Evolutionary conservation across 495 filamentous ascomycete species (phyloP), one percentile per base, ranked within the genome.

Genomic region (Halenospora varia): DNA sequence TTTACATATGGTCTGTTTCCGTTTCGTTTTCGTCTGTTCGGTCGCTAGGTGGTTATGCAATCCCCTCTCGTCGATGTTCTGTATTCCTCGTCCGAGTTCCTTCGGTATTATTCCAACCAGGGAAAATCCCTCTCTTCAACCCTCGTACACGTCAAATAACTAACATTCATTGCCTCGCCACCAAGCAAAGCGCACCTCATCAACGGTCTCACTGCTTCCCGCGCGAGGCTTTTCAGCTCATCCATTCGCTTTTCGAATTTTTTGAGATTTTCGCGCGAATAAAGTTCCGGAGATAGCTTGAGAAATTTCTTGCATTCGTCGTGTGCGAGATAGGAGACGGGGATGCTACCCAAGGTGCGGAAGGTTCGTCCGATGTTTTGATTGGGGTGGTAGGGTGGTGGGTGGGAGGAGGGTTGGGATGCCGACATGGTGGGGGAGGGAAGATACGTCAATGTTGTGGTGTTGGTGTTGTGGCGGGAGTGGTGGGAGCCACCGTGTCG

Each of bases 281-380:
- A 82, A 77, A 92, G 59, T 8, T 87, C 89, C 24, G 74, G 88
- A 59, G 73, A 83, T 18, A 91, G 72, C 63, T 92, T 92, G 25
- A 96, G 77, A 55, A 96, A 96, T 23, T 83, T 82, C 70, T 96
- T 96, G 61, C 92, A 83, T 61, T 96, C 91, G 62, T 95, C 91
- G 65, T 92, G 90, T 1, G 77, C 66, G 0, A 96, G 82, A 66
- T 96, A 96, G 4, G 78, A 75, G 20, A 77, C 70, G 0, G 79
- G 72, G 0, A 78, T 78, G 0, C 80, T 78, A 17, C 87, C 87
- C 15, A 96, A 77, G 11, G 86, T 73, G 41, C 88, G 79, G 70
- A 87, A 96, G 0, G 90, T 78, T n/a, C 82, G 78, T 8, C 89
- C 89, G 17, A 83, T 54, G 2, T 77, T 60, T 1, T 74, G 24